Evolutionary conservation across 306 rosid species (phyloP).

Genomic region (Albizia julibrissin): DNA sequence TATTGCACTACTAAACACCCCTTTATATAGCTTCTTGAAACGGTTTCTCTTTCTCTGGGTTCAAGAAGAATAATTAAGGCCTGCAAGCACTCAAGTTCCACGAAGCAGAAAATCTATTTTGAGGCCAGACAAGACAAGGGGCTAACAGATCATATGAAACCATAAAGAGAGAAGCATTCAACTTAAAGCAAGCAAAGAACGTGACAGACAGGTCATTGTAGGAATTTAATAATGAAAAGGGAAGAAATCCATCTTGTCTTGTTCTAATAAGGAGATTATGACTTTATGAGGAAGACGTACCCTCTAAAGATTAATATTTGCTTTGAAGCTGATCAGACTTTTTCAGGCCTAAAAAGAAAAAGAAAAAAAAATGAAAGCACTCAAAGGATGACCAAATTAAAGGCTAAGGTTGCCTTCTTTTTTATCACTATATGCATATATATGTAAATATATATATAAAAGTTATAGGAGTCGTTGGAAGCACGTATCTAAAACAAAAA

Average conservation of each 20-base stretch:
- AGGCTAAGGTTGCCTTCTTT: conserved; percentile 4
- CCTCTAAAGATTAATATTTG: conserved; percentile 39
- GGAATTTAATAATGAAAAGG: conserved; percentile 50
- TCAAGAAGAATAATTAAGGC: conserved; percentile 43
- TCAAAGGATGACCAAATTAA: conserved; percentile 32
- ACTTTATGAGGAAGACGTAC: conserved; percentile 30
- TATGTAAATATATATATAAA: conserved; percentile 3
- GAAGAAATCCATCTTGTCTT: conserved; percentile 56
- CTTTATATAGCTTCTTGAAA: conserved; percentile 19
- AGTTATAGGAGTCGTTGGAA: conserved; percentile 17
- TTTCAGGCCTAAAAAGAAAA: conserved; percentile 23
- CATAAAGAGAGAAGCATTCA: conserved; percentile 2
- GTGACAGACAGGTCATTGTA: conserved; percentile 57
- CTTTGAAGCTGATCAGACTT: conserved; percentile 30
- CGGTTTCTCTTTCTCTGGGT: conserved; percentile 29
- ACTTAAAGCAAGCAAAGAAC: conserved; percentile 34
- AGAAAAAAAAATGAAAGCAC: conserved; percentile 35
- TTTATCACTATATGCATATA: not conserved
- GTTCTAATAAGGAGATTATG: conserved; percentile 37
- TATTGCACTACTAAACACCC: conserved; percentile 3
- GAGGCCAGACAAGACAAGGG: not conserved
- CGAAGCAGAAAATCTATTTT: too few species aligned
- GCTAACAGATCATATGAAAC: conserved; percentile 6
- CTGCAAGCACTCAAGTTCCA: conserved; percentile 53
- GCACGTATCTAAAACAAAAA: not conserved